These are phyloP conservation scores for Dissophora globulifera DNA, from an alignment of 192 early-diverging fungal genomes.

Conservation along the genomic window DNA sequence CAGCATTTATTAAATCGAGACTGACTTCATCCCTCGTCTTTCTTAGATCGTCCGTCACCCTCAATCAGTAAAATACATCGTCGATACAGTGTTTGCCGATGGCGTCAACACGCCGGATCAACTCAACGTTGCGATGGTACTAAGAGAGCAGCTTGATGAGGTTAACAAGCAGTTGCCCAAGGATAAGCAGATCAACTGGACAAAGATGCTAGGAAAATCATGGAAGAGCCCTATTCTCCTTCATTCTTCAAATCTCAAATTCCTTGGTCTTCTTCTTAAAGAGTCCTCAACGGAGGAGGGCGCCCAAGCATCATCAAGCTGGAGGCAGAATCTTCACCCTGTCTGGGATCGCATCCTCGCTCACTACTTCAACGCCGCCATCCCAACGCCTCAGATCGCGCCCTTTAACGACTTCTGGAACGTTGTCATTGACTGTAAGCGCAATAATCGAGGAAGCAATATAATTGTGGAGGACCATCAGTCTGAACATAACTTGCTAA, in stretches of 20 bases:
- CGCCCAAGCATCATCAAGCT: conserved; percentile 59
- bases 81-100: conserved; percentile 49
- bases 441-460: too few species aligned
- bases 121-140: conserved; percentile 59
- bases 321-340: conserved; percentile 85
- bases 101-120: conserved; percentile 65
- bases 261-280: conserved; percentile 45
- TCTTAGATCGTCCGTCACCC: conserved; percentile 42
- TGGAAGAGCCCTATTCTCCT: conserved; percentile 49
- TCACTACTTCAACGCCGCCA: conserved; percentile 58
- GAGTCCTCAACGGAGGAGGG: conserved; percentile 51
- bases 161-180: conserved; percentile 42
- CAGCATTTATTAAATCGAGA: conserved; percentile 11
- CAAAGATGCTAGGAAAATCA: conserved; percentile 39
- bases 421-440: conserved; percentile 73
- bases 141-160: conserved; percentile 50
- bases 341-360: conserved; percentile 81
- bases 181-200: conserved; percentile 46
- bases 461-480: background rate
- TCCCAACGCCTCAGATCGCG: conserved; percentile 58
- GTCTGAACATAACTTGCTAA: background rate
- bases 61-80: conserved; percentile 55
- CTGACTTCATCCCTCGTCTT: too few species aligned
- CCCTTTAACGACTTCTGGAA: conserved; percentile 86
- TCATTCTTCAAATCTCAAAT: conserved; percentile 48